A percentile compares a stretch with the other conserved stretches of the same genome.
phyloP scores from a whole-genome alignment of 1,284 basidiomycete species.

The Ganoderma multipileum region DNA sequence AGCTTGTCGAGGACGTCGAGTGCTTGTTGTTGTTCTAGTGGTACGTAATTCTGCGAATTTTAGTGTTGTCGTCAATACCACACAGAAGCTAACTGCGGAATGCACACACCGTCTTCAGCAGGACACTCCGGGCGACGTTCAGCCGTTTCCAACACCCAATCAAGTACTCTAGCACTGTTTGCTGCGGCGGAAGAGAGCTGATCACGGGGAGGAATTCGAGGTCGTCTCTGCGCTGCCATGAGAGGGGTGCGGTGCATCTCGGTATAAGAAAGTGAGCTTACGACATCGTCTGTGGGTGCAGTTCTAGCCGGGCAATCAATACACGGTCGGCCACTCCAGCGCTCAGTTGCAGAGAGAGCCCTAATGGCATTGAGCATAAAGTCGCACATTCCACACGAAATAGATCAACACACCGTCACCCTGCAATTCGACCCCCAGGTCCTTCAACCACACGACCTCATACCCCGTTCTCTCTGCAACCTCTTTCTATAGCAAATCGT shows the following conservation, averaged over 20 bases:
- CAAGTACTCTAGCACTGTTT: constrained; percentile 93
- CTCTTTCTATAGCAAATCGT: constrained; percentile 54
- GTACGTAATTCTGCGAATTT: constrained; percentile 64
- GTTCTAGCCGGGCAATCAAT: constrained; percentile 87
- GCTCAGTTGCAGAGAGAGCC: constrained; percentile 43
- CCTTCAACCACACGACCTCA: constrained; percentile 86
- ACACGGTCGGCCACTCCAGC: constrained; percentile 78
- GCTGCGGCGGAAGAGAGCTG: constrained; percentile 77
- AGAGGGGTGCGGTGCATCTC: background rate
- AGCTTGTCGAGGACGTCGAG: constrained; percentile 72
- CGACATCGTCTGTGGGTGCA: constrained; percentile 80
- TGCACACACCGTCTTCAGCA: constrained; percentile 65
- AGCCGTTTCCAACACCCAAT: constrained; percentile 91
- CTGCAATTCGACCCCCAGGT: constrained; percentile 73
- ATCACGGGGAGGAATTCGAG: constrained; percentile 81
- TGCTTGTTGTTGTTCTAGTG: constrained; percentile 69
- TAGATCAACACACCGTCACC: constrained; percentile 64
- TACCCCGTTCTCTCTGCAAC: constrained; percentile 75
- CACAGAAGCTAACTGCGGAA: background rate
- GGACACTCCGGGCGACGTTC: constrained; percentile 60
- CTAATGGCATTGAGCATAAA: background rate
- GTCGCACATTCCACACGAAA: background rate
- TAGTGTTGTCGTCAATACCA: constrained; percentile 2
- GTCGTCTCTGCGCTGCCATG: constrained; percentile 67
- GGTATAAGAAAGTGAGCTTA: constrained; percentile 45